Conservation (phyloP, 2,329 filamentous ascomycete genomes). For the Ceratocystis colombiana region DNA sequence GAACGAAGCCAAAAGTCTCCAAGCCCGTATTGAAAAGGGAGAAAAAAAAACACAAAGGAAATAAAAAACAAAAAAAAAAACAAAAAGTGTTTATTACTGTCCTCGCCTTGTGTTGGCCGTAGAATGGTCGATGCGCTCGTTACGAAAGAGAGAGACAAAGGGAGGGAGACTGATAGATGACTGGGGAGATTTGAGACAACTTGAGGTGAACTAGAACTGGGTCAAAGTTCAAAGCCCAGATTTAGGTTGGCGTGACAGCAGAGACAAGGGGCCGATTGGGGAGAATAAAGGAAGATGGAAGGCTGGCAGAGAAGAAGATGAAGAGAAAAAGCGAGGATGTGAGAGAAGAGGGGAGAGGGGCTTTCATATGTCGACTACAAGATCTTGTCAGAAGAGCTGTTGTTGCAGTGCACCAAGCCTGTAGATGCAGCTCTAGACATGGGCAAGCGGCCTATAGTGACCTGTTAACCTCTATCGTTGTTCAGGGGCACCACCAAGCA, state of each 20-base stretch:
- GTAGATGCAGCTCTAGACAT: not conserved
- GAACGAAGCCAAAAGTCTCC: not conserved
- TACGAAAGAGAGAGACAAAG: not conserved
- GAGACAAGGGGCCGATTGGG: constrained; percentile 5
- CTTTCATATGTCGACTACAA: no score
- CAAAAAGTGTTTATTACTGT: no score
- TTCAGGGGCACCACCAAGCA: no score
- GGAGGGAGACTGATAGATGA: not conserved
- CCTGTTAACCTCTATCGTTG: no score
- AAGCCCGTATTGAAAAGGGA: not conserved
- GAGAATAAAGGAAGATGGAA: not conserved
- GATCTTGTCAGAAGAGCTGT: not conserved
- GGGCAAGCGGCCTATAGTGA: no score
- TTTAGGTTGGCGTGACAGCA: constrained; percentile 15
- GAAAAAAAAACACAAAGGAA: not conserved
- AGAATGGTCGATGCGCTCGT: constrained; percentile 7
- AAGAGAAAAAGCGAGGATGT: not conserved
- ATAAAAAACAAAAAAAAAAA: not conserved
- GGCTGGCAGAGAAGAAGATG: not conserved
- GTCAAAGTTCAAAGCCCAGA: constrained; percentile 4
- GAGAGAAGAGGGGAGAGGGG: no score
- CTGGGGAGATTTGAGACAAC: constrained; percentile 5
- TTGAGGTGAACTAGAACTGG: not conserved
- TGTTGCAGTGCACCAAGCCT: not conserved
- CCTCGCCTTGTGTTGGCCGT: not conserved